Conservation (phyloP, 805 yeast species). For the Ogataea zsoltii region DNA sequence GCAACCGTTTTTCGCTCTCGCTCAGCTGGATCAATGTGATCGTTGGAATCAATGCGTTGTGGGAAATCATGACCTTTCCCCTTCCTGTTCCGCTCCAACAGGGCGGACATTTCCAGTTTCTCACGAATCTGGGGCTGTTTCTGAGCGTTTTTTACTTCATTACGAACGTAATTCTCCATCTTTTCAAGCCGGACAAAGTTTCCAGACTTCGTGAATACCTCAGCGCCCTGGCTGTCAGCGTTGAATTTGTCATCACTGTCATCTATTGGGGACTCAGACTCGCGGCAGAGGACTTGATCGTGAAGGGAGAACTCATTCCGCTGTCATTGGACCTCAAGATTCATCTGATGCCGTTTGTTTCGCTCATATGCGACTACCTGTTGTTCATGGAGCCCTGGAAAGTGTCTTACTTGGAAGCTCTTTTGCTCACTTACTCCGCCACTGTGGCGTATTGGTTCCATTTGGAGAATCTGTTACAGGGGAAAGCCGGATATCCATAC, state of each 20-base stretch:
- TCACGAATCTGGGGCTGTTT: slow-evolving; percentile 63
- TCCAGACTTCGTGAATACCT: slow-evolving; percentile 38
- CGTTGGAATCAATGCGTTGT: slow-evolving; percentile 16
- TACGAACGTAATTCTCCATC: slow-evolving; percentile 41
- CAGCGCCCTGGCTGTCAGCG: slow-evolving; percentile 55
- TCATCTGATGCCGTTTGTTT: slow-evolving; percentile 58
- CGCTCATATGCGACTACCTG: slow-evolving; percentile 56
- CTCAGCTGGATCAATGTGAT: slow-evolving; percentile 16
- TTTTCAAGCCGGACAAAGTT: slow-evolving; percentile 25
- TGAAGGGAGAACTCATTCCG: slow-evolving; percentile 44
- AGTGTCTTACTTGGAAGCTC: slow-evolving; percentile 37
- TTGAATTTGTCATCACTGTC: slow-evolving; percentile 60
- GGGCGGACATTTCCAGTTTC: slow-evolving; percentile 73
- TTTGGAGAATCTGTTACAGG: slow-evolving; percentile 51
- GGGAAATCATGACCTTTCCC: slow-evolving; percentile 19
- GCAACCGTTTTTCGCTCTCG: slow-evolving; percentile 17
- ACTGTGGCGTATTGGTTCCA: slow-evolving; percentile 55
- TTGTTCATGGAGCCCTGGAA: slow-evolving; percentile 50
- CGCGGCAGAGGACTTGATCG: slow-evolving; percentile 50
- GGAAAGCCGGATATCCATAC: slow-evolving; percentile 54
- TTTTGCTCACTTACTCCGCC: slow-evolving; percentile 38
- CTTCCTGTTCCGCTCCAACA: slow-evolving; percentile 51
- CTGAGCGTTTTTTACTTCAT: slow-evolving; percentile 45
- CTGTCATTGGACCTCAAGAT: slow-evolving; percentile 53
- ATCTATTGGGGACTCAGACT: slow-evolving; percentile 72